A percentile compares a stretch with the other conserved stretches of the same genome.
These are phyloP conservation scores for Triticum monococcum DNA, from an alignment of 176 grass and related monocot species.

Conservation along the genomic window DNA sequence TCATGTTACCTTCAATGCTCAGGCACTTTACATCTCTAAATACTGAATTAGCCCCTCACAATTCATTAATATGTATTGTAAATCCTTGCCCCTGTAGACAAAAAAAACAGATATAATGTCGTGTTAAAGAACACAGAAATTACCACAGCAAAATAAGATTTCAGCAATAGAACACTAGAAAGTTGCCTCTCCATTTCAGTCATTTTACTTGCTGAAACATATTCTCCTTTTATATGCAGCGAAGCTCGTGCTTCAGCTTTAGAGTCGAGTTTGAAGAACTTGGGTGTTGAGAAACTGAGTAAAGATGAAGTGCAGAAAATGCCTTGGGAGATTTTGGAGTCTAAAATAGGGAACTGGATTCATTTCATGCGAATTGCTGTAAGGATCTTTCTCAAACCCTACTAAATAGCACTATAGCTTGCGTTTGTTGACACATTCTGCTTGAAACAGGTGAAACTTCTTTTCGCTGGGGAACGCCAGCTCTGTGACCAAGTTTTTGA, in stretches of 20 bases:
- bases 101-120: background rate
- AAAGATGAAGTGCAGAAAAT: constrained; percentile 98
- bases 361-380: constrained; percentile 98
- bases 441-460: constrained; percentile 84
- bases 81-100: background rate
- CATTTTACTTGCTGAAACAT: constrained; percentile 23
- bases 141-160: background rate
- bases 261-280: constrained; percentile 83
- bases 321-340: constrained; percentile 88
- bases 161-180: background rate
- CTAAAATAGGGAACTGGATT: constrained; percentile 97
- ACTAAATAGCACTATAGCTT: constrained; percentile 19
- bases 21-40: background rate
- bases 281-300: constrained; percentile 96
- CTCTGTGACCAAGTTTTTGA: constrained; percentile 96
- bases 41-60: background rate
- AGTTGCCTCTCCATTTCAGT: no score
- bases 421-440: constrained; percentile 29
- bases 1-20: background rate
- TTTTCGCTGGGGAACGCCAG: constrained; percentile 84
- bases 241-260: constrained; percentile 83
- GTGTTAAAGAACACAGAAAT: background rate
- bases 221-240: constrained; percentile 35
- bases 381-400: constrained; percentile 24
- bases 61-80: background rate